Percentiles rank a stretch among this genome's conserved stretches.
These are phyloP conservation scores for Teunomyces kruisii DNA, from an alignment of 805 yeast species.

Conservation along the genomic window DNA sequence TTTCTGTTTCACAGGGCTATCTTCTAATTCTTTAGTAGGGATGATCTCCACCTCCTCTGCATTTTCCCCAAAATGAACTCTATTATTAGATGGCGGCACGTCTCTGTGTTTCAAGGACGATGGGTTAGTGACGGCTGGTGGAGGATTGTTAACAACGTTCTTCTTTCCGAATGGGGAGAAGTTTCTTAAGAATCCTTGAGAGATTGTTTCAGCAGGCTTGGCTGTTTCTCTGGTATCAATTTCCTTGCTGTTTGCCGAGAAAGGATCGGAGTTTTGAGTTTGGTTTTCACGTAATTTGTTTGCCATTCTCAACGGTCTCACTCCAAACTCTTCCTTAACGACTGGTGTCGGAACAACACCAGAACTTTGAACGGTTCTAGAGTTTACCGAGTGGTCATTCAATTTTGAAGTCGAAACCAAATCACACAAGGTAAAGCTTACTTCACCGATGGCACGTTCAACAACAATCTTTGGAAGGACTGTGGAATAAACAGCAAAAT, in stretches of 20 bases:
- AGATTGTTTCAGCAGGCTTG: slow-evolving; percentile 5
- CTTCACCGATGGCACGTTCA: slow-evolving; percentile 74
- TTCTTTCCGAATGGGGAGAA: slow-evolving; percentile 12
- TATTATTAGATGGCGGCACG: slow-evolving; percentile 1
- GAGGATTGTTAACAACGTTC: background rate
- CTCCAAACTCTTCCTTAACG: slow-evolving; percentile 35
- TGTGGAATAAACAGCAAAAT: slow-evolving; percentile 62
- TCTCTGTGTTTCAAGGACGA: background rate
- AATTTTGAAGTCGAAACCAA: slow-evolving; percentile 55
- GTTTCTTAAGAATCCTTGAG: slow-evolving; percentile 13
- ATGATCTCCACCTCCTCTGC: background rate
- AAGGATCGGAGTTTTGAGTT: background rate
- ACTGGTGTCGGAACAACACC: slow-evolving; percentile 3
- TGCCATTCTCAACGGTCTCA: slow-evolving; percentile 68
- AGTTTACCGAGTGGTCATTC: slow-evolving; percentile 13
- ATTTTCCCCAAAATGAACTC: background rate
- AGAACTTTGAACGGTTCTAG: slow-evolving; percentile 7
- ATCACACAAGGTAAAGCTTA: slow-evolving; percentile 65
- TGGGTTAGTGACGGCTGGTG: background rate
- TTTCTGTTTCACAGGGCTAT: background rate
- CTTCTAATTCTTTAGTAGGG: background rate
- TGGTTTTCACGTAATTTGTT: slow-evolving; percentile 43
- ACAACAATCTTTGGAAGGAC: slow-evolving; percentile 69
- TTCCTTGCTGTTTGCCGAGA: background rate
- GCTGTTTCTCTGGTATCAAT: background rate